Conservation (phyloP, 2,329 filamentous ascomycete species). For the Xylaria sp. region DNA sequence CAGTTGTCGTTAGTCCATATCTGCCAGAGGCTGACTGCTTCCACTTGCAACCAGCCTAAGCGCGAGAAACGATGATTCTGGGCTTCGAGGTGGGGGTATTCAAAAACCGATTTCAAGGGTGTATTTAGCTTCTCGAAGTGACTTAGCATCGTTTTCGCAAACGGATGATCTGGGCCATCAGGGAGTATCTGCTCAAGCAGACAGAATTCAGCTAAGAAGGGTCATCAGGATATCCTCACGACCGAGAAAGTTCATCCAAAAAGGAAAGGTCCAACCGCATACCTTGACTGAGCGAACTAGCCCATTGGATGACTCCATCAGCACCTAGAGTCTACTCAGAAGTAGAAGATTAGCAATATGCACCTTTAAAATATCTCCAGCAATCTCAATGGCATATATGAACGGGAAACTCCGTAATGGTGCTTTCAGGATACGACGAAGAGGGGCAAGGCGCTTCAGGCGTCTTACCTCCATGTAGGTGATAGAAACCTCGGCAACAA, state of each 20-base stretch:
- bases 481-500: slow-evolving; percentile 88
- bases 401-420: neutral
- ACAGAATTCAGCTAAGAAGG: slow-evolving; percentile 75
- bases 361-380: neutral
- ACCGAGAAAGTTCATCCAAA: neutral
- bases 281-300: slow-evolving; percentile 76
- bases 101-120: slow-evolving; percentile 76
- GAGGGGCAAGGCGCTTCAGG: neutral
- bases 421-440: neutral
- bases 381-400: neutral
- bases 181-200: slow-evolving; percentile 88
- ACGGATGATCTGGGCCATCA: slow-evolving; percentile 80
- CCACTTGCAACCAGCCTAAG: slow-evolving; percentile 73
- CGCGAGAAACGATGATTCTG: slow-evolving; percentile 75
- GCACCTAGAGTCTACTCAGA: slow-evolving; percentile 63
- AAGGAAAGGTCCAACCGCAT: slow-evolving; percentile 28
- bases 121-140: slow-evolving; percentile 86
- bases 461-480: slow-evolving; percentile 78
- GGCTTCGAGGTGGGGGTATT: slow-evolving; percentile 72
- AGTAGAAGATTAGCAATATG: neutral
- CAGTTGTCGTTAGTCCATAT: slow-evolving; percentile 79
- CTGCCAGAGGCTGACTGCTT: slow-evolving; percentile 79
- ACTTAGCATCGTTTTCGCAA: slow-evolving; percentile 84
- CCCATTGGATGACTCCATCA: slow-evolving; percentile 81
- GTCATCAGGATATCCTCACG: slow-evolving; percentile 28